A percentile compares a stretch with the other conserved stretches of the same genome.
These are phyloP conservation scores for Eutypa lata DNA, from an alignment of 2,329 filamentous ascomycete species.

Conservation along the genomic window DNA sequence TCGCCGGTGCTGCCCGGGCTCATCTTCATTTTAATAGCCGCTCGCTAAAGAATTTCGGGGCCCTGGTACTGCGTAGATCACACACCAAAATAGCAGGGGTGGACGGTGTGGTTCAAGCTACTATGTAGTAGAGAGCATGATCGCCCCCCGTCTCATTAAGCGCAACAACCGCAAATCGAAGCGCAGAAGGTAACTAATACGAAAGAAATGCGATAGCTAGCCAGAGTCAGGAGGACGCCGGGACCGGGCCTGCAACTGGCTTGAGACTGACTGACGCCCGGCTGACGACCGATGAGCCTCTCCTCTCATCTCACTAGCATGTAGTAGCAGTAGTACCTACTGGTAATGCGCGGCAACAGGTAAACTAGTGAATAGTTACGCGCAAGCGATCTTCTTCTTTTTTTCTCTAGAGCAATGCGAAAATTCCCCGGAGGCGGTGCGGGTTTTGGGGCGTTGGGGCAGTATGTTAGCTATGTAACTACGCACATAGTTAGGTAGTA, in stretches of 20 bases:
- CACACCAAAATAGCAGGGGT: background rate
- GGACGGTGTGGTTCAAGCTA: no score
- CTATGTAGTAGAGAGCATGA: no score
- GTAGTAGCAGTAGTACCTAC: no score
- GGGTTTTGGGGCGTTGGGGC: no score
- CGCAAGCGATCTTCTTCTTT: background rate
- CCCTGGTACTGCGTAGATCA: background rate
- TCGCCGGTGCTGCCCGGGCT: background rate
- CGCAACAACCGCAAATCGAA: background rate
- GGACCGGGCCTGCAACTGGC: conserved; percentile 12
- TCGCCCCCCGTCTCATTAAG: background rate
- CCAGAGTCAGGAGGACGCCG: background rate
- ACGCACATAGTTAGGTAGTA: background rate
- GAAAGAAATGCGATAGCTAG: background rate
- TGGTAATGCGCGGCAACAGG: background rate
- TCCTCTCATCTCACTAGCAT: background rate
- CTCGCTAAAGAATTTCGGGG: background rate
- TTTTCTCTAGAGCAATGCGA: background rate
- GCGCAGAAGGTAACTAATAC: background rate
- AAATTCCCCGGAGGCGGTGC: no score
- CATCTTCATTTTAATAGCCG: background rate
- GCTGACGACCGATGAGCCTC: background rate
- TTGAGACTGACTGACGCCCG: conserved; percentile 4
- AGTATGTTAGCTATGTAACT: no score
- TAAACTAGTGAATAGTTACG: background rate